These are phyloP conservation scores for Tephrocybe sp. DNA, from an alignment of 768 basidiomycete species.

Conservation along the genomic window DNA sequence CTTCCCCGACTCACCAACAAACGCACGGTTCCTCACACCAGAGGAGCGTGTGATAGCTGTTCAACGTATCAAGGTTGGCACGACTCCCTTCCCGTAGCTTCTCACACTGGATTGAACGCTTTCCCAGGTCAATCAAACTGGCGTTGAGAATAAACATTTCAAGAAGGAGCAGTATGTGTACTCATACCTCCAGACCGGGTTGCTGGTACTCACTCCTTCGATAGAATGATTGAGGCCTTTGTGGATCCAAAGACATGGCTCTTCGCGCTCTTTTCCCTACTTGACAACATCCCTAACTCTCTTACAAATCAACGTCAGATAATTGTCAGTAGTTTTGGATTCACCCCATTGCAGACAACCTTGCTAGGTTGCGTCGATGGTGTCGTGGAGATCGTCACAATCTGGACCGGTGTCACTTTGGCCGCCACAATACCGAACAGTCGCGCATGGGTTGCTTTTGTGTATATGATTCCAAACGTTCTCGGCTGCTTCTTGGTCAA, in stretches of 20 bases:
- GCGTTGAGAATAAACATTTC: conserved; percentile 79
- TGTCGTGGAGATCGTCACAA: conserved; percentile 63
- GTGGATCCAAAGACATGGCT: conserved; percentile 73
- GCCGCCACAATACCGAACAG: conserved; percentile 55
- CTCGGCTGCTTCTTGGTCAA: conserved; percentile 62
- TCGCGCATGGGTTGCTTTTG: conserved; percentile 59
- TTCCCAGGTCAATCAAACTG: conserved; percentile 46
- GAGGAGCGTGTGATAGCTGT: conserved; percentile 65
- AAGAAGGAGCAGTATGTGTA: conserved; percentile 71
- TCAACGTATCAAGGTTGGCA: conserved; percentile 54
- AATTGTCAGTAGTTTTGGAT: conserved; percentile 67
- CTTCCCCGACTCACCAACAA: conserved; percentile 75
- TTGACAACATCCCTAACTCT: conserved; percentile 65
- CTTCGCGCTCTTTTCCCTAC: conserved; percentile 63
- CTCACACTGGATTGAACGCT: neutral
- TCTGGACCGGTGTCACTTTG: conserved; percentile 61
- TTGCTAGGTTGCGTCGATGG: conserved; percentile 68
- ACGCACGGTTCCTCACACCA: conserved; percentile 68
- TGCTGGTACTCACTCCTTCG: no score
- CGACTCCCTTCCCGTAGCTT: neutral
- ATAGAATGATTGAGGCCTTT: conserved; percentile 66
- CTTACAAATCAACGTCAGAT: conserved; percentile 61
- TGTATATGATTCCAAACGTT: conserved; percentile 65
- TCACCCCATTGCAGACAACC: conserved; percentile 61
- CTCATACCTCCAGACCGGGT: conserved; percentile 56